Percentiles rank a stretch among this genome's conserved stretches.
phyloP scores from a whole-genome alignment of 495 filamentous ascomycete species.

The Corynascus novoguineensis region DNA sequence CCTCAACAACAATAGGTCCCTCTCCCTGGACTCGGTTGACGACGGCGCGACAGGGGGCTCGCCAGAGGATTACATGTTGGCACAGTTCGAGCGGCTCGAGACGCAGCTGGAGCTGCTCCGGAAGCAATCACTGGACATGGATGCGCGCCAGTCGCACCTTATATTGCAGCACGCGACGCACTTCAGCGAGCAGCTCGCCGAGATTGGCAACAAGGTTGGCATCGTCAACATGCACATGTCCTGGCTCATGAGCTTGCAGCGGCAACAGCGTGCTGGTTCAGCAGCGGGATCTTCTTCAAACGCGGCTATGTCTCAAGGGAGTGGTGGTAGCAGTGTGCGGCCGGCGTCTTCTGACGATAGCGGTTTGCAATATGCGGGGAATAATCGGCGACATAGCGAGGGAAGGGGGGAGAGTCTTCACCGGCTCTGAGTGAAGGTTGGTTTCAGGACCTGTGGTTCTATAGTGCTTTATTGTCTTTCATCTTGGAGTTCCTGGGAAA shows the following conservation, averaged over 20 bases:
- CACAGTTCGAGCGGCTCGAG: slow-evolving; percentile 46
- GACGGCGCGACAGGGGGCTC: slow-evolving; percentile 10
- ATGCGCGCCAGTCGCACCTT: slow-evolving; percentile 43
- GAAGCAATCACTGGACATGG: slow-evolving; percentile 41
- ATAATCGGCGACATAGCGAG: slow-evolving; percentile 14
- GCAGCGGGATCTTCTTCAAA: background rate
- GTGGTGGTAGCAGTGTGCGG: background rate
- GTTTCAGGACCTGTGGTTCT: background rate
- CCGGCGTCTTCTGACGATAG: background rate
- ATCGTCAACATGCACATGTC: slow-evolving; percentile 50
- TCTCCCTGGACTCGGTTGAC: slow-evolving; percentile 3
- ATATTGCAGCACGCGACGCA: slow-evolving; percentile 47
- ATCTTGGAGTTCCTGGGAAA: background rate
- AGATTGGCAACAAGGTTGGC: slow-evolving; percentile 47
- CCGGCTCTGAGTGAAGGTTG: slow-evolving; percentile 1
- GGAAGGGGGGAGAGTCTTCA: slow-evolving; percentile 17
- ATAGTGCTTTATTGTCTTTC: background rate
- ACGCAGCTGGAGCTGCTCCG: slow-evolving; percentile 41
- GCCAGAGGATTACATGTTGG: slow-evolving; percentile 37
- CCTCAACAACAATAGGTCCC: slow-evolving; percentile 7
- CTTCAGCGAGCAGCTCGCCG: slow-evolving; percentile 49
- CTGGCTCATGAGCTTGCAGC: slow-evolving; percentile 46
- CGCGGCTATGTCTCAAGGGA: background rate
- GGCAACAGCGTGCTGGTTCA: slow-evolving; percentile 18
- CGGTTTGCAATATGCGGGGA: background rate